Conservation (phyloP, 2,329 filamentous ascomycete genomes). For the Clathrospora elynae region DNA sequence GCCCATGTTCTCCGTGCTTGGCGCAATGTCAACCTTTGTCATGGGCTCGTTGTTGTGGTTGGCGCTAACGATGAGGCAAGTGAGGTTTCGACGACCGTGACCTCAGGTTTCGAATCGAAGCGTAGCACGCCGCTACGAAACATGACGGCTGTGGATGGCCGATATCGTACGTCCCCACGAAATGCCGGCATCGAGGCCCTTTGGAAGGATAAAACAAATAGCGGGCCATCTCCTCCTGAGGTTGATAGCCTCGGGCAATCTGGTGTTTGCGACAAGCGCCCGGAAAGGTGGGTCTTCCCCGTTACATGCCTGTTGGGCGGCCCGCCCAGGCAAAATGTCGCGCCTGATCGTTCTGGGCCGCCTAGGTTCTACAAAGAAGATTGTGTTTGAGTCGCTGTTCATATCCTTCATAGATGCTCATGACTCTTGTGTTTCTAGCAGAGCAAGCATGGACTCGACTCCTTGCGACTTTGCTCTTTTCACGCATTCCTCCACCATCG, state of each 20-base stretch:
- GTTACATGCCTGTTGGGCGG: conserved; percentile 21
- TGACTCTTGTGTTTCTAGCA: neutral
- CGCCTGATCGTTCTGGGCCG: no score
- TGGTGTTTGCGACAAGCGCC: conserved; percentile 29
- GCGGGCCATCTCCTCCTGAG: neutral
- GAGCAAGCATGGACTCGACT: neutral
- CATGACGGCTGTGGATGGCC: conserved; percentile 19
- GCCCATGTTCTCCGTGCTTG: conserved; percentile 8
- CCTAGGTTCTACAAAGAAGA: no score
- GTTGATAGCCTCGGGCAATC: conserved; percentile 14
- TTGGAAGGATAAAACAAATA: neutral
- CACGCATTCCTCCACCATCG: neutral
- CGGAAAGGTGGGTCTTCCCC: conserved; percentile 15
- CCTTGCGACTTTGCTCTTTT: conserved; percentile 3
- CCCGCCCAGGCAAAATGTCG: conserved; percentile 6
- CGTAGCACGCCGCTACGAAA: conserved; percentile 28
- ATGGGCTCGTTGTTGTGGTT: conserved; percentile 3
- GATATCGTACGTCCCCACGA: conserved; percentile 11
- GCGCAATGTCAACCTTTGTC: conserved; percentile 5
- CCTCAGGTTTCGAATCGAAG: conserved; percentile 33
- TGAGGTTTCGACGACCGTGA: conserved; percentile 26
- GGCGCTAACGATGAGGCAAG: conserved; percentile 19
- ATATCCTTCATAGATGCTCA: no score
- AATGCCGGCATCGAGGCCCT: conserved; percentile 13
- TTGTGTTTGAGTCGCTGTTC: conserved; percentile 1